Percentiles rank a stretch among this genome's conserved stretches.
phyloP scores from a whole-genome alignment of 2,329 filamentous ascomycete genomes.

The Aspergillus piperis region DNA sequence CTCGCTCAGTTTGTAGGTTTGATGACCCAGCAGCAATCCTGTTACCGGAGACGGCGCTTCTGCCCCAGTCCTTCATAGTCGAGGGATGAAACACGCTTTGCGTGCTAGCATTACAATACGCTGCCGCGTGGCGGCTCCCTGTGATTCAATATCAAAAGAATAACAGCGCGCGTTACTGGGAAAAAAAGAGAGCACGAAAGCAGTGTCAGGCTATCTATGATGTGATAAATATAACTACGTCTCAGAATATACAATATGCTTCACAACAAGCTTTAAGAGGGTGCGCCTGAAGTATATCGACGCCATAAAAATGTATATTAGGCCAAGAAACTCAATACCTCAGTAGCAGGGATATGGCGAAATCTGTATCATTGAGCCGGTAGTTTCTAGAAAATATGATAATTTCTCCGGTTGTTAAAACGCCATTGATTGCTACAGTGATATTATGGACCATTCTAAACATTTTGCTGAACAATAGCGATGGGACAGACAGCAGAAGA shows the following conservation, averaged over 20 bases:
- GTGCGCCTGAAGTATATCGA: conserved; percentile 72
- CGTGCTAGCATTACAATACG: conserved; percentile 75
- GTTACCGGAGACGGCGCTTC: conserved; percentile 55
- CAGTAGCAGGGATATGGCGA: conserved; percentile 71
- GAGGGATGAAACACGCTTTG: conserved; percentile 63
- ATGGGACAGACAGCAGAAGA: too few species aligned
- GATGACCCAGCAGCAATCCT: conserved; percentile 54
- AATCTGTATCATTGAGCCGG: conserved; percentile 55
- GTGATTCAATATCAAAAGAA: conserved; percentile 86
- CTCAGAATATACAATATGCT: conserved; percentile 27
- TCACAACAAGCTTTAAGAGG: conserved; percentile 55
- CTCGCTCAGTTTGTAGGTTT: conserved; percentile 53
- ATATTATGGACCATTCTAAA: too few species aligned
- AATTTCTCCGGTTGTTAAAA: conserved; percentile 20
- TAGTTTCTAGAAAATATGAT: too few species aligned
- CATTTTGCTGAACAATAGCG: too few species aligned
- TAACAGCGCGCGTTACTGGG: conserved; percentile 70
- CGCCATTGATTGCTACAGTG: conserved; percentile 25
- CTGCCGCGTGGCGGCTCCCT: conserved; percentile 76
- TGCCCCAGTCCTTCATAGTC: conserved; percentile 57
- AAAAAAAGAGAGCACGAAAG: conserved; percentile 54
- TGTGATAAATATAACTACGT: conserved; percentile 32
- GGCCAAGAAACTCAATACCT: conserved; percentile 59
- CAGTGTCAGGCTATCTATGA: conserved; percentile 38
- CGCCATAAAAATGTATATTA: conserved; percentile 75